Evolutionary conservation across 2,329 filamentous ascomycete species (phyloP).

Genomic region (Zalaria obscura): DNA sequence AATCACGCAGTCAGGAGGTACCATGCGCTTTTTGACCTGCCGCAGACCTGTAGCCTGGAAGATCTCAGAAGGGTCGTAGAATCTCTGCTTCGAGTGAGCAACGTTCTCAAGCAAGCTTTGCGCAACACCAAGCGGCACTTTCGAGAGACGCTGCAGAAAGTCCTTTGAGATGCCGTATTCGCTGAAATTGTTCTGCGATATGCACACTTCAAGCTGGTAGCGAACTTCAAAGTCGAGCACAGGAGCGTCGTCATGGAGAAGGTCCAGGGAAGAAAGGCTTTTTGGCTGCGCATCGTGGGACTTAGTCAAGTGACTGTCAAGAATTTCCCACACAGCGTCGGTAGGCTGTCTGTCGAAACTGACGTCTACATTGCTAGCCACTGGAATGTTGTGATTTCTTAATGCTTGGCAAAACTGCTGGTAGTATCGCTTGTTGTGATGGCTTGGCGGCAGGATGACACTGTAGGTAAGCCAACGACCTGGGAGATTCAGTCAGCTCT

Average conservation of each 20-base stretch:
- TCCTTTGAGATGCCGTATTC: conserved; percentile 56
- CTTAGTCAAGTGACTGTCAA: not conserved
- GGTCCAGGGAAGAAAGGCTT: conserved; percentile 2
- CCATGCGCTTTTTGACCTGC: conserved; percentile 18
- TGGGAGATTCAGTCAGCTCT: not conserved
- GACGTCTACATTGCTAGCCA: conserved; percentile 32
- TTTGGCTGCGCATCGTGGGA: too few relatives aligned
- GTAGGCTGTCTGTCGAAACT: conserved; percentile 13
- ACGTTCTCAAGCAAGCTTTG: conserved; percentile 60
- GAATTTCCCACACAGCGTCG: not conserved
- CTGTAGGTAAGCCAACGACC: conserved; percentile 50
- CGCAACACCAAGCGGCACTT: conserved; percentile 33
- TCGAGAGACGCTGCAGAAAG: conserved; percentile 51
- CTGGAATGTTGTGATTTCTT: conserved; percentile 56
- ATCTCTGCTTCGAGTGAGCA: conserved; percentile 45
- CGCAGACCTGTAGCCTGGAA: conserved; percentile 37
- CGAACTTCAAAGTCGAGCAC: conserved; percentile 50
- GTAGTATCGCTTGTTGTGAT: conserved; percentile 5
- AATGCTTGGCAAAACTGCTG: conserved; percentile 36
- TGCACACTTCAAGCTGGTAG: conserved; percentile 85
- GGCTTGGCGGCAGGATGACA: not conserved
- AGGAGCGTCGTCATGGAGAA: conserved; percentile 10
- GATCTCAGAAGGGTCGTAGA: conserved; percentile 59
- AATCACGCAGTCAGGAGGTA: conserved; percentile 60
- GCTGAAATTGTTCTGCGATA: conserved; percentile 64